Percentiles rank a stretch among this genome's conserved stretches.
These are phyloP conservation scores for Funneliformis caledonium DNA, from an alignment of 371 early-diverging fungal species.

Conservation along the genomic window DNA sequence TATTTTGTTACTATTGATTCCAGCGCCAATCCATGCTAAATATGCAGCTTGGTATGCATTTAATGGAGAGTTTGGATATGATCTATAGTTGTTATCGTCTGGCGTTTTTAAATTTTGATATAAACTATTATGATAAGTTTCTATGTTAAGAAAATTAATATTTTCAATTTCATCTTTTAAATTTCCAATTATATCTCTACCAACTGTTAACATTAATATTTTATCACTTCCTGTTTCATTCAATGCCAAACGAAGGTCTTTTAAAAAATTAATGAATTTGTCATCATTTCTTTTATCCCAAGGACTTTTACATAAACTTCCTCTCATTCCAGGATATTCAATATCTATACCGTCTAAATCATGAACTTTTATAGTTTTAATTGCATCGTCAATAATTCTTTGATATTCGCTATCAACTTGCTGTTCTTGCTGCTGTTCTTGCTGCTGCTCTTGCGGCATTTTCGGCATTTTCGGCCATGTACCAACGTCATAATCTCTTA, in stretches of 20 bases:
- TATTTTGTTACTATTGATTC: not conserved
- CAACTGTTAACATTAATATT: not conserved
- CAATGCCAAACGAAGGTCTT: no score
- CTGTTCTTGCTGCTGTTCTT: no score
- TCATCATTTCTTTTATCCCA: not conserved
- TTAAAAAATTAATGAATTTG: not conserved
- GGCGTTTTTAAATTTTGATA: not conserved
- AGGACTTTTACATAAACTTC: no score
- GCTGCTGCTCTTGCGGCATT: no score
- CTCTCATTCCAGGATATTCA: not conserved
- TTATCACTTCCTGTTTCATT: not conserved
- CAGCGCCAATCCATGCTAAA: no score
- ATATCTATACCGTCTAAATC: not conserved
- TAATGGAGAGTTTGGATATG: not conserved
- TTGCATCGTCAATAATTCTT: not conserved
- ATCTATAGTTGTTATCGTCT: not conserved
- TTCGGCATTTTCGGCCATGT: no score
- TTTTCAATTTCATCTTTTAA: not conserved
- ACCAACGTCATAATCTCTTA: not conserved
- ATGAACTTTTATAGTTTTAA: not conserved
- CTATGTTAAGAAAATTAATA: not conserved
- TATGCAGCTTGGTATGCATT: no score
- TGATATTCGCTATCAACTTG: no score
- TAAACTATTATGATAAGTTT: not conserved
- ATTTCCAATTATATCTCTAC: not conserved